Conservation (phyloP, 129 eudicot genomes). For the Helianthus tuberosus region DNA sequence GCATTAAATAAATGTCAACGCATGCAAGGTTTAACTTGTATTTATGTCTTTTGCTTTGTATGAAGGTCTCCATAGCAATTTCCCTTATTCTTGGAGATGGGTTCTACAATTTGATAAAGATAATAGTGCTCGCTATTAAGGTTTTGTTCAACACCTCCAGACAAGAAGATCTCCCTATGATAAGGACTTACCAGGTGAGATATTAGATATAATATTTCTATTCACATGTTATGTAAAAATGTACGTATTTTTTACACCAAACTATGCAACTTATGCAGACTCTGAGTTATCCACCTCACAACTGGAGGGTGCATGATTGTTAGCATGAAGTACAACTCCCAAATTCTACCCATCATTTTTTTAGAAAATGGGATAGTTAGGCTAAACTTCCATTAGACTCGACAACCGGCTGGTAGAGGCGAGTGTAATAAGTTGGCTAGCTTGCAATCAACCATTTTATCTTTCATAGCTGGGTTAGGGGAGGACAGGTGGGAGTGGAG, state of each 20-base stretch:
- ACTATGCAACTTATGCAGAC: constrained; percentile 10
- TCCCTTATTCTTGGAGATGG: constrained; percentile 9
- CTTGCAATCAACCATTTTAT: too few relatives aligned
- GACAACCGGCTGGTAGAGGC: too few relatives aligned
- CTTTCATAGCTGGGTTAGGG: too few relatives aligned
- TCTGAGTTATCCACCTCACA: background rate
- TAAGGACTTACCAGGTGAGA: constrained; percentile 5
- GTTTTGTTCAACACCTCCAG: background rate
- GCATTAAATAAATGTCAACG: background rate
- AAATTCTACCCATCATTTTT: too few relatives aligned
- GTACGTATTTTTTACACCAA: background rate
- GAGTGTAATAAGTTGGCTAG: too few relatives aligned
- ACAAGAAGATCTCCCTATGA: background rate
- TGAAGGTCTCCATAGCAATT: constrained; percentile 9
- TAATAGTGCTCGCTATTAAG: background rate
- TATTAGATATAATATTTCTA: background rate
- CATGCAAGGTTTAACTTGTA: background rate
- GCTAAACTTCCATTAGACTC: too few relatives aligned
- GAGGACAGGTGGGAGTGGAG: too few relatives aligned
- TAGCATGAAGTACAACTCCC: too few relatives aligned
- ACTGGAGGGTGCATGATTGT: too few relatives aligned
- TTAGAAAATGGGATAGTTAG: too few relatives aligned
- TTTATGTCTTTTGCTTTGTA: background rate
- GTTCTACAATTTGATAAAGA: constrained; percentile 4
- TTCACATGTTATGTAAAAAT: background rate